Base-by-base conservation (phyloP, 495 filamentous ascomycete genomes). In the Penicillium psychrofluorescens region DNA sequence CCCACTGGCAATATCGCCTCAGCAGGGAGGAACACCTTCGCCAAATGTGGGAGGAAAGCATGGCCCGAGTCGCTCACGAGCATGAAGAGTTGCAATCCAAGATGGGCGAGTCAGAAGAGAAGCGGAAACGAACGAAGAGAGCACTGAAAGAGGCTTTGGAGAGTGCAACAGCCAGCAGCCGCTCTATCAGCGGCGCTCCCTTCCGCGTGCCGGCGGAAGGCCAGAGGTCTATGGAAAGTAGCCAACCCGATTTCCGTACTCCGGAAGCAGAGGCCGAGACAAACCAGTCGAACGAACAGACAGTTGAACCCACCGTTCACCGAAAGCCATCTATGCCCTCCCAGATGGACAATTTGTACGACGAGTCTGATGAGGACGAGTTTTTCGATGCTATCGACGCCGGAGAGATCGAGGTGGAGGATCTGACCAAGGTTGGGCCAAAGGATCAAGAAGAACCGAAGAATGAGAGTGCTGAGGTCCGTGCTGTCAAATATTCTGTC, bases 361-460 rank as follows among this genome's bases (percentile, higher is more conserved):
- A 87, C 0, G 88, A 88, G 46, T 83, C 83, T 0, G 92, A 91
- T 39, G 80, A 90, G 41, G 92, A 95, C 43, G 89, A 97, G 61
- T 97, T 98, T 64, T 98, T 97, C 53, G 94, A 98, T 68, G 94
- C 94, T 11, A 83, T 96, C 27, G 92, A 92, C 65, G 83, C 90
- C 10, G 94, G 92, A 12, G 86, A 94, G 46, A 84, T 96, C 36
- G 83, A 94, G 48, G 85, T 92, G 1, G 75, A 78, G 29, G 67
- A 76, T 35, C 67, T 84, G 59, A 73, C 70, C 12, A 53, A 61
- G 7, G 62, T 53, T 35, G 60, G 70, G 16, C 62, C 67, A 27
- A 64, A 78, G 38, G 71, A 76, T 11, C 59, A 65, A 6, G 66
- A 75, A 29, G 50, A 54, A 9, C 46, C 71, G 6, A 55, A 64